Evolutionary conservation across 306 rosid genomes (phyloP).

Genomic region (Nissolia schottii): DNA sequence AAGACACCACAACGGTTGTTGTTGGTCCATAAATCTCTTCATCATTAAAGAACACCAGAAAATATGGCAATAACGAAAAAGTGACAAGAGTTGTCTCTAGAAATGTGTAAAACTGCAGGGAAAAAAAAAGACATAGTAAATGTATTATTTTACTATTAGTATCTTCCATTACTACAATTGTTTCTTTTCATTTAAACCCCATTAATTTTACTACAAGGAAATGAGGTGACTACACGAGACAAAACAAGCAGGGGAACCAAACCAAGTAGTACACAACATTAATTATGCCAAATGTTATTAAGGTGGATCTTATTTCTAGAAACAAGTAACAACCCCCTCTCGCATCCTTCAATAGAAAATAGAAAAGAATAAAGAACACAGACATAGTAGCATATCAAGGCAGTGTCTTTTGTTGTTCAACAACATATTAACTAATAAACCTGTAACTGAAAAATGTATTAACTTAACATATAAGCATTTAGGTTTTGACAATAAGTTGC

Average conservation of each 20-base stretch:
- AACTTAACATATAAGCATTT: neutral
- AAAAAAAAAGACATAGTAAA: slow-evolving; percentile 8
- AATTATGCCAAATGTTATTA: neutral
- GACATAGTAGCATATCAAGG: neutral
- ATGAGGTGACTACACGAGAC: neutral
- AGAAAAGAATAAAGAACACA: neutral
- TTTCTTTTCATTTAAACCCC: neutral
- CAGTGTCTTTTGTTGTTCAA: neutral
- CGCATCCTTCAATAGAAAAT: neutral
- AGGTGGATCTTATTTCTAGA: neutral
- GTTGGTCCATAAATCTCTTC: slow-evolving; percentile 53
- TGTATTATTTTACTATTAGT: neutral
- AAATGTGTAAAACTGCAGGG: slow-evolving; percentile 70
- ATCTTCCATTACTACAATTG: neutral
- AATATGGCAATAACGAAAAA: slow-evolving; percentile 52
- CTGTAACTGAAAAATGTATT: neutral
- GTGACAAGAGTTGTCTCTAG: slow-evolving; percentile 63
- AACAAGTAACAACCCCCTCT: neutral
- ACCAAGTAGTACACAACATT: neutral
- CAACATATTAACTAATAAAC: neutral
- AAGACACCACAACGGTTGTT: slow-evolving; percentile 53
- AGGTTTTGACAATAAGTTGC: neutral
- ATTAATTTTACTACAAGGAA: neutral
- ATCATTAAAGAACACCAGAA: slow-evolving; percentile 57
- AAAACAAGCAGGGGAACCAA: neutral